Base-by-base conservation (phyloP, 305 asterid species). In the Rubia peregrina region DNA sequence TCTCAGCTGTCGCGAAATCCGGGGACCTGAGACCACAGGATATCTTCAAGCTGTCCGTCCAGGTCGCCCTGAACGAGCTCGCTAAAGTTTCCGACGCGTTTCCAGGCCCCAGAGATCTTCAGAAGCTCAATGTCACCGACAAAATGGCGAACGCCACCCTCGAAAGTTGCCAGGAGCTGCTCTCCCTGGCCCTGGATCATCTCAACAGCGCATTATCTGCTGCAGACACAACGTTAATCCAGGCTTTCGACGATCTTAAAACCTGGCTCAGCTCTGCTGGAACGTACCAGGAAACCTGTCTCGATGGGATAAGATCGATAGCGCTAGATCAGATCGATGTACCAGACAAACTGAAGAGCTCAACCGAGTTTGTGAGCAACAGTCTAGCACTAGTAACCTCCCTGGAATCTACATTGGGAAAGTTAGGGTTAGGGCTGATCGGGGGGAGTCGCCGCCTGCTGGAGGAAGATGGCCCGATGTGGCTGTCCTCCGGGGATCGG, bases 401-500 rank as follows among this genome's bases (percentile, higher is more conserved):
- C 9, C 62, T 77, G 13, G 71, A 77, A 36, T 72, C 75, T 26
- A 44, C 77, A 0, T 9, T 56, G 0, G 36, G 67, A 12, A 46
- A 69, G 0, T 33, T 71, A 6, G 30, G 67, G 3, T 43, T 75
- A 10, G 80, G 78, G 3, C 33, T 55, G 6, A 49, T 70, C 16
- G 82, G 80, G n/a, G 21, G 67, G 19, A 40, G 67, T 80, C 79
- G 89, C 13, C 90, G 89, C 16, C 73, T 91, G 84, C 74, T 91
- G 1, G 78, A 65, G 6, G 77, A 59, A 44, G 71, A 55, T 22
- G 71, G 16, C 22, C 86, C 86, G 4, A 78, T 64, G 7, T 86
- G 92, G 91, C 61, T 86, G 72, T 71, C 95, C 22, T 6, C 62
- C 14, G 60, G 57, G 75, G 90, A 85, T 13, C 78, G 97, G 74